A percentile compares a stretch with the other conserved stretches of the same genome.
Evolutionary conservation across 495 filamentous ascomycete genomes (phyloP).

Genomic region (Thozetella sp.): DNA sequence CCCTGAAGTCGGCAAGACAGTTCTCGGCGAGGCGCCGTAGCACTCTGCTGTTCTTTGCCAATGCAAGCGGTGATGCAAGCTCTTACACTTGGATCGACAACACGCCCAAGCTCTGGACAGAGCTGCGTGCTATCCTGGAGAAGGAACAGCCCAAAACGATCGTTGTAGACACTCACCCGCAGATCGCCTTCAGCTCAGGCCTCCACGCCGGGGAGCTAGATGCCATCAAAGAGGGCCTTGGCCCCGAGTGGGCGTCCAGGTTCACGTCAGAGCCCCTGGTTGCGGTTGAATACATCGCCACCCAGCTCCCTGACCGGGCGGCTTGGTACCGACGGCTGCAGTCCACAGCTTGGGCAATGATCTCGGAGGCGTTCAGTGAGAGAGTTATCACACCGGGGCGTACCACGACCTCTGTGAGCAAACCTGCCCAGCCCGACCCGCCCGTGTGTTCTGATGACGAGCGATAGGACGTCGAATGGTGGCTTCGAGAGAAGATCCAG

Average conservation of each 20-base stretch:
- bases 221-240: conserved; percentile 26
- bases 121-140: conserved; percentile 28
- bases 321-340: conserved; percentile 42
- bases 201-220: conserved; percentile 45
- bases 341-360: conserved; percentile 49
- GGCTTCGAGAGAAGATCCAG: conserved; percentile 44
- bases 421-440: neutral
- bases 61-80: conserved; percentile 13
- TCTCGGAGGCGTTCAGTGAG: conserved; percentile 46
- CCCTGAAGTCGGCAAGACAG: conserved; percentile 38
- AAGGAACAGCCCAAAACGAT: conserved; percentile 29
- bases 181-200: conserved; percentile 41
- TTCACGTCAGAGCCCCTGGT: conserved; percentile 41
- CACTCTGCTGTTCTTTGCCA: conserved; percentile 40
- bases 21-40: conserved; percentile 48
- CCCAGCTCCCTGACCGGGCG: conserved; percentile 34
- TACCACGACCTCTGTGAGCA: conserved; percentile 38
- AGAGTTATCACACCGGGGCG: conserved; percentile 37
- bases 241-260: conserved; percentile 28
- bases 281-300: conserved; percentile 44
- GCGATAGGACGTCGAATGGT: conserved; percentile 46
- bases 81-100: conserved; percentile 45
- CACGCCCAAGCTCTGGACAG: conserved; percentile 35
- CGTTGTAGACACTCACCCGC: conserved; percentile 37
- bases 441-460: neutral